phyloP scores from a whole-genome alignment of 139 green algal species.

The Chlamydomonas sphaeroides region DNA sequence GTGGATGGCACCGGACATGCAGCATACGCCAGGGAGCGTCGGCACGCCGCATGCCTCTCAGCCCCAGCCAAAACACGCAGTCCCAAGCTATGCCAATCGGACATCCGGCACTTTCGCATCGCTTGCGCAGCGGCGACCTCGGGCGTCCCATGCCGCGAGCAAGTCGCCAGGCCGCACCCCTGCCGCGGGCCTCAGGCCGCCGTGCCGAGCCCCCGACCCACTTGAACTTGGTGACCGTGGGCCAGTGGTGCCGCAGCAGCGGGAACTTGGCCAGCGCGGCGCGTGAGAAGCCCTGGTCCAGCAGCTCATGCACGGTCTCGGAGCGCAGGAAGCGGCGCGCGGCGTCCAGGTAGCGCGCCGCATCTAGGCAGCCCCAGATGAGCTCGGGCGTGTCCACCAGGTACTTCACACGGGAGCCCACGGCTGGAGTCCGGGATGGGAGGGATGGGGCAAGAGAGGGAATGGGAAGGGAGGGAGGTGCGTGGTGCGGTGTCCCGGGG shows the following conservation, averaged over 20 bases:
- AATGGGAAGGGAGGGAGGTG: not conserved
- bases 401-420: conserved; percentile 93
- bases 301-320: conserved; percentile 69
- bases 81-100: too few species aligned
- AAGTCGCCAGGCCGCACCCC: too few species aligned
- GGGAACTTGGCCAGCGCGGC: conserved; percentile 79
- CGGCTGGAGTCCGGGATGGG: conserved; percentile 42
- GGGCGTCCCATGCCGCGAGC: too few species aligned
- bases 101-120: too few species aligned
- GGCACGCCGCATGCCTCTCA: too few species aligned
- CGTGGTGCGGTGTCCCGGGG: not conserved
- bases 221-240: conserved; percentile 86
- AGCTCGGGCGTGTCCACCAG: conserved; percentile 96
- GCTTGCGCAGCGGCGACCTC: too few species aligned
- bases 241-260: conserved; percentile 91
- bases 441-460: too few species aligned
- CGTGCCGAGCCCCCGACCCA: conserved; percentile 6
- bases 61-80: too few species aligned
- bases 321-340: conserved; percentile 83
- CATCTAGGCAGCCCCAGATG: conserved; percentile 95
- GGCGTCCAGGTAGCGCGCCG: conserved; percentile 79
- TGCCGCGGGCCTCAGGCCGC: too few species aligned
- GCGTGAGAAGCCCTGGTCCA: conserved; percentile 44
- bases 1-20: too few species aligned
- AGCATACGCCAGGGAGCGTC: too few species aligned